Percentiles rank a stretch among this genome's conserved stretches.
These are phyloP conservation scores for Cladophialophora chaetospira DNA, from an alignment of 2,329 filamentous ascomycete species.

Conservation along the genomic window DNA sequence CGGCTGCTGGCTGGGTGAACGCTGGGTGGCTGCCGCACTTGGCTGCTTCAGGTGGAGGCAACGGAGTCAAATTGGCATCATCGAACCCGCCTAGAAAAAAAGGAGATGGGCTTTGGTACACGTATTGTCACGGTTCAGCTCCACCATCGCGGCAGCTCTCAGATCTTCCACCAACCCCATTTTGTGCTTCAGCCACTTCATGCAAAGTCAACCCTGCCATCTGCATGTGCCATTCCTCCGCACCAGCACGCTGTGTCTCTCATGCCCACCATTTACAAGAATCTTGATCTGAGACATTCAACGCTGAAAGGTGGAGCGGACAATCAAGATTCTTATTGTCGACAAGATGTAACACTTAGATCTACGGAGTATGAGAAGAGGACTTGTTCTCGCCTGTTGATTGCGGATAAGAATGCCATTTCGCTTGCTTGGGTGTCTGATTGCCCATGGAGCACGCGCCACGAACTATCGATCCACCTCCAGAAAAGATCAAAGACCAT, in stretches of 20 bases:
- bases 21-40: constrained; percentile 13
- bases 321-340: too few species aligned
- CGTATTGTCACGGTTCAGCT: constrained; percentile 6
- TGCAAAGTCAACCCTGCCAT: constrained; percentile 5
- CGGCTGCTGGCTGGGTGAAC: not conserved
- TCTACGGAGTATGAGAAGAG: too few species aligned
- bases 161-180: constrained; percentile 14
- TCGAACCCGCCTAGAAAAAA: constrained; percentile 11
- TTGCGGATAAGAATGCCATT: not conserved
- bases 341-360: not conserved
- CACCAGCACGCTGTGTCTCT: not conserved
- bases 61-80: constrained; percentile 23
- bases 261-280: not conserved
- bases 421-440: constrained; percentile 16
- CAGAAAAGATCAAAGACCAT: not conserved
- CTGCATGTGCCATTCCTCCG: constrained; percentile 4
- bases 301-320: constrained; percentile 1
- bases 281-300: constrained; percentile 26
- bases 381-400: not conserved
- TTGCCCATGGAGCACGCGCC: constrained; percentile 3
- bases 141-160: not conserved
- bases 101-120: constrained; percentile 18
- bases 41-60: constrained; percentile 13
- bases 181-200: constrained; percentile 11
- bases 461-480: constrained; percentile 13